Evolutionary conservation across 2,329 filamentous ascomycete species (phyloP).

Genomic region (Bipolaris bicolor): DNA sequence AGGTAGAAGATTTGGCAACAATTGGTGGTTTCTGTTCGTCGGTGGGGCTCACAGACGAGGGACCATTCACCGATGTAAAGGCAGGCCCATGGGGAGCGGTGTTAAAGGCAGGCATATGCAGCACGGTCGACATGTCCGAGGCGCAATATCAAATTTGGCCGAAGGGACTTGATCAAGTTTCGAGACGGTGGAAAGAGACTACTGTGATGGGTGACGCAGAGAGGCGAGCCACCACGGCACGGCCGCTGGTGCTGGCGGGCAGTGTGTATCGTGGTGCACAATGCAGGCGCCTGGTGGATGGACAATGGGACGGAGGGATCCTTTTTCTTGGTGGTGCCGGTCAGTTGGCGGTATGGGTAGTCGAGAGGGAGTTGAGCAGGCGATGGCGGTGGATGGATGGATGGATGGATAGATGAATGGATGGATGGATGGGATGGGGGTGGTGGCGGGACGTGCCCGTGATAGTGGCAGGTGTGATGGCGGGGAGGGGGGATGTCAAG

Average conservation of each 20-base stretch:
- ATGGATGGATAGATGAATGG: background rate
- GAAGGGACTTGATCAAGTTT: background rate
- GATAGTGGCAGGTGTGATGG: background rate
- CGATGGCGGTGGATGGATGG: background rate
- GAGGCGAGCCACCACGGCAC: conserved; percentile 11
- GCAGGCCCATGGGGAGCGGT: conserved; percentile 39
- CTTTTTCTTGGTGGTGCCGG: background rate
- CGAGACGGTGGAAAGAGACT: conserved; percentile 3
- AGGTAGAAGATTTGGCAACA: conserved; percentile 23
- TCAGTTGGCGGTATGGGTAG: background rate
- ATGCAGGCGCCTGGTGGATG: conserved; percentile 3
- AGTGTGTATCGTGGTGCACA: conserved; percentile 14
- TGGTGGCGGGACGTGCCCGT: background rate
- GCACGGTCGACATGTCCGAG: conserved; percentile 42
- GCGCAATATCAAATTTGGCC: conserved; percentile 2
- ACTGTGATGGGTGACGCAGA: conserved; percentile 1
- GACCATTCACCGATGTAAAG: conserved; percentile 48
- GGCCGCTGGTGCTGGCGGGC: background rate
- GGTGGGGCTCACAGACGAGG: conserved; percentile 36
- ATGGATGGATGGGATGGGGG: too few species aligned
- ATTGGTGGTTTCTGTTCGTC: conserved; percentile 30
- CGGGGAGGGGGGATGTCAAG: background rate
- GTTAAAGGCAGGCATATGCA: conserved; percentile 40
- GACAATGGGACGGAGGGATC: background rate
- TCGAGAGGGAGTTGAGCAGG: background rate